A percentile compares a stretch with the other conserved stretches of the same genome.
phyloP scores from a whole-genome alignment of 768 basidiomycete species.

The Tephrocybe sp. region DNA sequence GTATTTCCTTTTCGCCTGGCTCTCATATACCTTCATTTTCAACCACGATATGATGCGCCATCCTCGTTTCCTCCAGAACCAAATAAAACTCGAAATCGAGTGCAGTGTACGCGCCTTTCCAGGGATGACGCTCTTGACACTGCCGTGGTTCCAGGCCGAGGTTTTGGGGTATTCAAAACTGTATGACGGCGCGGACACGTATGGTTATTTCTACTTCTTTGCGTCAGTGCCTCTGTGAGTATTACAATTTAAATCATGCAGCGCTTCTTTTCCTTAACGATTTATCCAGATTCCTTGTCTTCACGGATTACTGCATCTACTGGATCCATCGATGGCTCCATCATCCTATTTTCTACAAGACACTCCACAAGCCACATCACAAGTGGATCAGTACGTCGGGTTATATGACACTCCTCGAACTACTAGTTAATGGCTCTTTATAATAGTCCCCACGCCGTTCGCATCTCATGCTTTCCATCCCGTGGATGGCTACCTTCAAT shows the following conservation, averaged over 20 bases:
- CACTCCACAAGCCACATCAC: constrained; percentile 96
- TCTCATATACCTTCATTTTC: constrained; percentile 87
- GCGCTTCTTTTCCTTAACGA: no score
- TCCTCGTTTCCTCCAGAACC: constrained; percentile 90
- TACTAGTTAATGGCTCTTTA: not conserved
- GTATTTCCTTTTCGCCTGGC: constrained; percentile 86
- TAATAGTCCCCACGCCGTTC: constrained; percentile 97
- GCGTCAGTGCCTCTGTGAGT: constrained; percentile 71
- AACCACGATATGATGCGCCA: constrained; percentile 95
- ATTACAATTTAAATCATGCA: constrained; percentile 2
- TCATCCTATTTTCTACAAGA: constrained; percentile 83
- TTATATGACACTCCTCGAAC: not conserved
- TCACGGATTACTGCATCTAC: constrained; percentile 94
- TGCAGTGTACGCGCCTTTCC: constrained; percentile 78
- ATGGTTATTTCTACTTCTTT: constrained; percentile 73
- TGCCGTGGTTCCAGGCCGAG: constrained; percentile 95
- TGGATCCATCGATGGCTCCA: constrained; percentile 96
- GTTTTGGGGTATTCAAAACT: constrained; percentile 81
- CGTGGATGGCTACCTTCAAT: constrained; percentile 91
- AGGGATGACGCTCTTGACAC: constrained; percentile 74
- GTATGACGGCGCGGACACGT: constrained; percentile 78
- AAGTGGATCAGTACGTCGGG: constrained; percentile 88
- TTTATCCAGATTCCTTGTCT: constrained; percentile 62
- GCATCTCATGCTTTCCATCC: constrained; percentile 98
- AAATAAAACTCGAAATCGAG: constrained; percentile 79